Conservation (phyloP, 1,284 basidiomycete genomes). For the Cutaneotrichosporon arboriforme region DNA sequence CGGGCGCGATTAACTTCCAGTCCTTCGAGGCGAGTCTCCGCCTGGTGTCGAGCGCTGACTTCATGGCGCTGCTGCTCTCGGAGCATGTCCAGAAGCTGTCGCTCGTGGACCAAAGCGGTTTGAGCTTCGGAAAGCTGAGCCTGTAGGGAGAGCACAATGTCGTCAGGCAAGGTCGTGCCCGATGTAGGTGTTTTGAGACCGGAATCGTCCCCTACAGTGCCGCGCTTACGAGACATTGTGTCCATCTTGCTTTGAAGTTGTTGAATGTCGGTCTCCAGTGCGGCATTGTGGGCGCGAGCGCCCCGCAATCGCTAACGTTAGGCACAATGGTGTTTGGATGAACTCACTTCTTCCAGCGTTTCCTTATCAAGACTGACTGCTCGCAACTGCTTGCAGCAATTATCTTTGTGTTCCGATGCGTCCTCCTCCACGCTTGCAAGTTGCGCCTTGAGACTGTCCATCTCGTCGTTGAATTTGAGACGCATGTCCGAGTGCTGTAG, state of each 20-base stretch:
- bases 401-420: background rate
- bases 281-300: background rate
- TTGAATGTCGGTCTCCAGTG: background rate
- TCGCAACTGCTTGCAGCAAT: background rate
- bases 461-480: slow-evolving; percentile 21
- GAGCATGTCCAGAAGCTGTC: slow-evolving; percentile 12
- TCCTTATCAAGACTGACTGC: slow-evolving; percentile 6
- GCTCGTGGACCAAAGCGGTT: slow-evolving; percentile 13
- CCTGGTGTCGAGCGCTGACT: slow-evolving; percentile 10
- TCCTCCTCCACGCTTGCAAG: slow-evolving; percentile 2
- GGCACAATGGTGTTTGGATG: background rate
- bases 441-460: slow-evolving; percentile 11
- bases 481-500: slow-evolving; percentile 20
- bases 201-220: no score
- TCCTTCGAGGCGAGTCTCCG: slow-evolving; percentile 16
- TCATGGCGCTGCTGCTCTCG: slow-evolving; percentile 15
- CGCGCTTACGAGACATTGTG: no score
- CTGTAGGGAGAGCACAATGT: background rate
- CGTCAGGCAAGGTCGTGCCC: no score
- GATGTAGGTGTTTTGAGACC: no score
- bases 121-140: background rate
- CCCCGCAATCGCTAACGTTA: background rate
- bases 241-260: no score
- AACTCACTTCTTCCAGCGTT: slow-evolving; percentile 1
- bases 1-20: slow-evolving; percentile 17